Conservation (phyloP, 805 yeast species). For the Starmerella khaoyaiensis region DNA sequence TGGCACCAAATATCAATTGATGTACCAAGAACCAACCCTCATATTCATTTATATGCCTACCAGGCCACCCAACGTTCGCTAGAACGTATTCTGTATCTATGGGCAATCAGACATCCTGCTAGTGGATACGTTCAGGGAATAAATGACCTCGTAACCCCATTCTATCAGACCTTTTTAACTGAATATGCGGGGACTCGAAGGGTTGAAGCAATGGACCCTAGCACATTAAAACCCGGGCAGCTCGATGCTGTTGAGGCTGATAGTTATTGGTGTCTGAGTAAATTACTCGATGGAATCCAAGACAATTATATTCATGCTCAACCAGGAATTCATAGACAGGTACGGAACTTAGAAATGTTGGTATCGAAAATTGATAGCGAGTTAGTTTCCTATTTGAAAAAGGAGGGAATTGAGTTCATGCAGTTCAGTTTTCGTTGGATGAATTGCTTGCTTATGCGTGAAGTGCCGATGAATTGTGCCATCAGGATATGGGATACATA, state of each 20-base stretch:
- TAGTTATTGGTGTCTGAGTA: slow-evolving; percentile 91
- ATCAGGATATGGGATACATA: slow-evolving; percentile 98
- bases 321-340: slow-evolving; percentile 92
- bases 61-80: slow-evolving; percentile 63
- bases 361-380: slow-evolving; percentile 68
- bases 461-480: slow-evolving; percentile 60
- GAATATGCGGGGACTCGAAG: slow-evolving; percentile 43
- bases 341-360: slow-evolving; percentile 54
- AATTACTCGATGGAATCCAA: slow-evolving; percentile 83
- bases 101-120: slow-evolving; percentile 97
- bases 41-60: slow-evolving; percentile 55
- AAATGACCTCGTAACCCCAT: slow-evolving; percentile 86
- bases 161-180: slow-evolving; percentile 70
- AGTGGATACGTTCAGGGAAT: slow-evolving; percentile 97
- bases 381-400: slow-evolving; percentile 58
- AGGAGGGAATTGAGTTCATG: slow-evolving; percentile 81
- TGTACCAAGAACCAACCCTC: slow-evolving; percentile 87
- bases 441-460: slow-evolving; percentile 95
- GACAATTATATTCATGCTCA: slow-evolving; percentile 97
- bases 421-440: slow-evolving; percentile 97
- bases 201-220: slow-evolving; percentile 48
- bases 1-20: slow-evolving; percentile 96
- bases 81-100: slow-evolving; percentile 68
- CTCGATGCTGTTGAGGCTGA: slow-evolving; percentile 77
- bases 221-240: slow-evolving; percentile 43